These are phyloP conservation scores for Mrakia blollopis DNA, from an alignment of 768 basidiomycete species.

Conservation along the genomic window DNA sequence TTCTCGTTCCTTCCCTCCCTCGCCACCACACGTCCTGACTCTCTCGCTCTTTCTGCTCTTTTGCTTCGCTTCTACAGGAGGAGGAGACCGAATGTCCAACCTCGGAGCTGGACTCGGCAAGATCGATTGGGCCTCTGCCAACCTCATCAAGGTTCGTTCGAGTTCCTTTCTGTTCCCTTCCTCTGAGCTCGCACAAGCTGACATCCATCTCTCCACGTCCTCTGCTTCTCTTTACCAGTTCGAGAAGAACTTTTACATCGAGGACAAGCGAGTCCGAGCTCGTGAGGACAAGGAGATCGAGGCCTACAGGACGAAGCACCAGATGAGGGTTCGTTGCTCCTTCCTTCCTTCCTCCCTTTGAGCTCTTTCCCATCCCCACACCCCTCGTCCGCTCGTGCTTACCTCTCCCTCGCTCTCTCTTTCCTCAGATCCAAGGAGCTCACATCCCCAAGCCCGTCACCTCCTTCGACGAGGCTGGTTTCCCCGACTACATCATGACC, in stretches of 20 bases:
- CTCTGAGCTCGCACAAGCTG: conserved; percentile 1
- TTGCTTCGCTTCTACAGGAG: conserved; percentile 1
- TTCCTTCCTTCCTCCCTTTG: neutral
- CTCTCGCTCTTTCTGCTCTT: neutral
- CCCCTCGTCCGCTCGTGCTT: neutral
- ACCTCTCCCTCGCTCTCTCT: neutral
- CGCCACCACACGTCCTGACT: neutral
- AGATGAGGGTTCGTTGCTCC: conserved; percentile 65
- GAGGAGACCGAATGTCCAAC: conserved; percentile 56
- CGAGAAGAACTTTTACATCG: conserved; percentile 83
- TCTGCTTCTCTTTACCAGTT: conserved; percentile 47
- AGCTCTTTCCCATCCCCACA: neutral
- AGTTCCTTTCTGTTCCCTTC: neutral
- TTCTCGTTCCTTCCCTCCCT: neutral
- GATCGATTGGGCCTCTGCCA: conserved; percentile 75
- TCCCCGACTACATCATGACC: conserved; percentile 91
- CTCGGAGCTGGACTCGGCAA: conserved; percentile 75
- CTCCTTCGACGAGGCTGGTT: conserved; percentile 88
- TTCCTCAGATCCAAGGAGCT: conserved; percentile 71
- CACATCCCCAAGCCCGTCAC: conserved; percentile 82
- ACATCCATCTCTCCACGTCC: too few species aligned
- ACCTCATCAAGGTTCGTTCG: conserved; percentile 53
- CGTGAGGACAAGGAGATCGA: conserved; percentile 80
- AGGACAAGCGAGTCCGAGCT: conserved; percentile 74
- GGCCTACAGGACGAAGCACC: conserved; percentile 73